Percentiles rank a stretch among this genome's conserved stretches.
These are phyloP conservation scores for Kregervanrija delftensis DNA, from an alignment of 805 yeast species.

Conservation along the genomic window DNA sequence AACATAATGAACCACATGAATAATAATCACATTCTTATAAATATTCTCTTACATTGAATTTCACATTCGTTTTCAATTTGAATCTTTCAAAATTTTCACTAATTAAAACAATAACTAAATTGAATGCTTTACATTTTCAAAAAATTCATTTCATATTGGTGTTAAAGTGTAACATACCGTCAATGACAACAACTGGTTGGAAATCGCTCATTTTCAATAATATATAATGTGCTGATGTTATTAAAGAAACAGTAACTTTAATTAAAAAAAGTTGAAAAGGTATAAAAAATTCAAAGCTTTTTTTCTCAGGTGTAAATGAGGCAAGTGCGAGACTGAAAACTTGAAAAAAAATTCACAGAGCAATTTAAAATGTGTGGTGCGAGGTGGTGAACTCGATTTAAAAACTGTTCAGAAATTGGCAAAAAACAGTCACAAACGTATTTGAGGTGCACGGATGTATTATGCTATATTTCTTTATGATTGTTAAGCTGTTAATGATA, in stretches of 20 bases:
- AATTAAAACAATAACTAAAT: neutral
- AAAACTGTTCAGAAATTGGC: too few species aligned
- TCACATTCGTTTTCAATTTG: neutral
- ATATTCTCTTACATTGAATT: too few species aligned
- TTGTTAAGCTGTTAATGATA: too few species aligned
- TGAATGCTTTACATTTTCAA: neutral
- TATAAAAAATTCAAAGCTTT: neutral
- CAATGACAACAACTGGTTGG: constrained; percentile 97
- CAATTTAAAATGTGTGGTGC: too few species aligned
- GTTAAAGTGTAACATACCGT: constrained; percentile 53
- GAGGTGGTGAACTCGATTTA: too few species aligned
- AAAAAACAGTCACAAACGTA: too few species aligned
- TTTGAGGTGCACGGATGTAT: too few species aligned
- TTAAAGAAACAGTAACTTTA: constrained; percentile 5
- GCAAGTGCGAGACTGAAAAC: constrained; percentile 1
- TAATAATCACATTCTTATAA: too few species aligned
- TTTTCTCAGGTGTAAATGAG: neutral
- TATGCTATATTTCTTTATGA: too few species aligned
- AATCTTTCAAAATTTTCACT: neutral
- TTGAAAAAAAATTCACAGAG: neutral
- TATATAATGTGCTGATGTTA: constrained; percentile 6
- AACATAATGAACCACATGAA: too few species aligned
- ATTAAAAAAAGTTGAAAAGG: neutral
- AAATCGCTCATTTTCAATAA: constrained; percentile 61
- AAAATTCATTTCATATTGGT: neutral